These are phyloP conservation scores for Westerdykella ornata DNA, from an alignment of 2,329 filamentous ascomycete genomes.

Conservation along the genomic window DNA sequence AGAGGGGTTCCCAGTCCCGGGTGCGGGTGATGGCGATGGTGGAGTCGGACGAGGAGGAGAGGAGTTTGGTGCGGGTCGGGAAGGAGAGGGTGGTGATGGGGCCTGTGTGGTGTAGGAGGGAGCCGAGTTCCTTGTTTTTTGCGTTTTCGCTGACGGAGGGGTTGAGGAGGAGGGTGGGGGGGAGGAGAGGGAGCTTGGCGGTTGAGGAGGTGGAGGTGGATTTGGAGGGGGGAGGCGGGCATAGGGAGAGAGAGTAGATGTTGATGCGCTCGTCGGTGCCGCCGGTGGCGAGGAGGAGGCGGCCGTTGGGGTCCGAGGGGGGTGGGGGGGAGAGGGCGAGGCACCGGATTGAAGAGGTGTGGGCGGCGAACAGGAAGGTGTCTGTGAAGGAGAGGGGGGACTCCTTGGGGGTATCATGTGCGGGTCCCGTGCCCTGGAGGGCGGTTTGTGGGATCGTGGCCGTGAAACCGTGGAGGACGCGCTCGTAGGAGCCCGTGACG, in stretches of 20 bases:
- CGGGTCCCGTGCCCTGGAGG: slow-evolving; percentile 23
- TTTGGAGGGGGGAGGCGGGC: slow-evolving; percentile 47
- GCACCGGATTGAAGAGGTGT: slow-evolving; percentile 82
- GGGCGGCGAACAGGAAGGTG: slow-evolving; percentile 92
- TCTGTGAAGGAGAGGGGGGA: slow-evolving; percentile 65
- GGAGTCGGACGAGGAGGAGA: slow-evolving; percentile 85
- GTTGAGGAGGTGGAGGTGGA: slow-evolving; percentile 48
- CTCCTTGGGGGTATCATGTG: slow-evolving; percentile 12
- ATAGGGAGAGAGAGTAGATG: slow-evolving; percentile 73
- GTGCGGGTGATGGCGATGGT: slow-evolving; percentile 82
- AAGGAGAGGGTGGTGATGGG: slow-evolving; percentile 75
- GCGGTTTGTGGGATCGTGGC: slow-evolving; percentile 55
- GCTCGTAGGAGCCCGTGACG: slow-evolving; percentile 87
- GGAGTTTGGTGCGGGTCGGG: slow-evolving; percentile 76
- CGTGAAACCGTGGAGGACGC: slow-evolving; percentile 82
- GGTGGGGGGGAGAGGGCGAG: slow-evolving; percentile 67
- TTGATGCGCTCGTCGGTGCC: slow-evolving; percentile 93
- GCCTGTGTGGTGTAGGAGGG: slow-evolving; percentile 77
- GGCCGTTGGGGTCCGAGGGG: slow-evolving; percentile 64
- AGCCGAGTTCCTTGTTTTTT: slow-evolving; percentile 81
- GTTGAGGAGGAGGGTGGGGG: slow-evolving; percentile 58
- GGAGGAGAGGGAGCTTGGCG: slow-evolving; percentile 51
- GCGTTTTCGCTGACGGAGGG: slow-evolving; percentile 75
- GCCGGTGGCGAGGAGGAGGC: slow-evolving; percentile 83
- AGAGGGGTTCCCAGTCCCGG: slow-evolving; percentile 82